These are phyloP conservation scores for Rhodotorula kratochvilovae DNA, from an alignment of 768 basidiomycete species.

Conservation along the genomic window DNA sequence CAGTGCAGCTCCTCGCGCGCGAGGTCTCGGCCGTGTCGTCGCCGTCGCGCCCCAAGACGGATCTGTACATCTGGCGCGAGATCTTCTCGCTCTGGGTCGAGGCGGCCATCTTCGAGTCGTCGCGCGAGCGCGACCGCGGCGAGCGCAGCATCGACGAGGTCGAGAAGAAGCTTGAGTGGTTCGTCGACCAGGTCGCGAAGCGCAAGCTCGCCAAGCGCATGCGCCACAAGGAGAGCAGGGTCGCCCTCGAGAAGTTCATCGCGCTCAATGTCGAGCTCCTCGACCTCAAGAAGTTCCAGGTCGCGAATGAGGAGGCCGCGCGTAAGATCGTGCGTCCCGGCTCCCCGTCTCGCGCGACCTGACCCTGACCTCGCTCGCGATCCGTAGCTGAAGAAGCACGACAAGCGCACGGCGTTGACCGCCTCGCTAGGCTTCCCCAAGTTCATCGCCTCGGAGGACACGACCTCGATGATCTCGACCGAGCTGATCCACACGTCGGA, in stretches of 20 bases:
- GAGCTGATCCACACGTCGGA: background rate
- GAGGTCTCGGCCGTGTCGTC: slow-evolving; percentile 47
- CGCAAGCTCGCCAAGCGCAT: slow-evolving; percentile 59
- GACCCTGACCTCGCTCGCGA: background rate
- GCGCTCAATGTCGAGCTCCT: slow-evolving; percentile 72
- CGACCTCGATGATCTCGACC: slow-evolving; percentile 6
- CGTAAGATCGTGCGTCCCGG: slow-evolving; percentile 63
- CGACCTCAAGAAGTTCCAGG: slow-evolving; percentile 78
- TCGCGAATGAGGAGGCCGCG: slow-evolving; percentile 79
- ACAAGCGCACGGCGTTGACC: slow-evolving; percentile 79
- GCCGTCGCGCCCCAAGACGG: slow-evolving; percentile 51
- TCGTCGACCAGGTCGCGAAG: slow-evolving; percentile 59
- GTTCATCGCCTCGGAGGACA: slow-evolving; percentile 43
- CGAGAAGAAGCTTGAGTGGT: slow-evolving; percentile 62
- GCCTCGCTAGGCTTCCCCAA: slow-evolving; percentile 52
- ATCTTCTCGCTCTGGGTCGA: slow-evolving; percentile 85
- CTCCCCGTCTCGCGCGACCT: background rate
- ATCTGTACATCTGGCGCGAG: slow-evolving; percentile 82
- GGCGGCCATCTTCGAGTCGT: slow-evolving; percentile 74
- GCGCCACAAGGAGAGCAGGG: slow-evolving; percentile 57
- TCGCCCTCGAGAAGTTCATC: slow-evolving; percentile 66
- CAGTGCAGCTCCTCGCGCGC: slow-evolving; percentile 52
- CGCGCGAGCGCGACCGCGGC: slow-evolving; percentile 62
- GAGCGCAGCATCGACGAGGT: slow-evolving; percentile 63
- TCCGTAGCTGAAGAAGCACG: slow-evolving; percentile 72